phyloP scores from a whole-genome alignment of 176 grass and related monocot species.

The Ensete glaucum region DNA sequence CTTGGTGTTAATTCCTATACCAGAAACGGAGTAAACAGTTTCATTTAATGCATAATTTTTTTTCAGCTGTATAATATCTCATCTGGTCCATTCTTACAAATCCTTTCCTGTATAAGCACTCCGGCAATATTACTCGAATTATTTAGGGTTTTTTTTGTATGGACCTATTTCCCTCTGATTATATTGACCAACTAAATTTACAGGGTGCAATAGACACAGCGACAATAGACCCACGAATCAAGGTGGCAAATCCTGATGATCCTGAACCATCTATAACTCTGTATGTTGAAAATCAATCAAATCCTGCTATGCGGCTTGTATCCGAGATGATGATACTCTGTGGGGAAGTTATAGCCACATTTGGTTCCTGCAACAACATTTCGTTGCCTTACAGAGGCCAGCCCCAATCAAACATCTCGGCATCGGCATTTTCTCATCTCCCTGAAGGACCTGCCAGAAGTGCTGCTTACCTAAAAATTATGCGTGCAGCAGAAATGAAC shows the following conservation, averaged over 20 bases:
- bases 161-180: neutral
- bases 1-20: neutral
- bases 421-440: slow-evolving; percentile 61
- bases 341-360: slow-evolving; percentile 66
- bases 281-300: slow-evolving; percentile 63
- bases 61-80: no score
- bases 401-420: slow-evolving; percentile 61
- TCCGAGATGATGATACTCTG: slow-evolving; percentile 99
- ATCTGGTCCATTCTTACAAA: no score
- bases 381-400: slow-evolving; percentile 87
- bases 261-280: slow-evolving; percentile 74
- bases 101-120: neutral
- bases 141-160: neutral
- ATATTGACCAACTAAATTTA: slow-evolving; percentile 13
- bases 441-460: slow-evolving; percentile 80
- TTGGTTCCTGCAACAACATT: slow-evolving; percentile 62
- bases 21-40: neutral
- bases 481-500: slow-evolving; percentile 86
- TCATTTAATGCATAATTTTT: neutral
- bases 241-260: slow-evolving; percentile 67
- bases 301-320: slow-evolving; percentile 69
- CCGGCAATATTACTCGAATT: neutral
- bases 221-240: slow-evolving; percentile 85
- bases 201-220: slow-evolving; percentile 84
- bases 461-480: slow-evolving; percentile 61